These are phyloP conservation scores for Clohesyomyces aquaticus DNA, from an alignment of 495 filamentous ascomycete genomes.

Conservation along the genomic window DNA sequence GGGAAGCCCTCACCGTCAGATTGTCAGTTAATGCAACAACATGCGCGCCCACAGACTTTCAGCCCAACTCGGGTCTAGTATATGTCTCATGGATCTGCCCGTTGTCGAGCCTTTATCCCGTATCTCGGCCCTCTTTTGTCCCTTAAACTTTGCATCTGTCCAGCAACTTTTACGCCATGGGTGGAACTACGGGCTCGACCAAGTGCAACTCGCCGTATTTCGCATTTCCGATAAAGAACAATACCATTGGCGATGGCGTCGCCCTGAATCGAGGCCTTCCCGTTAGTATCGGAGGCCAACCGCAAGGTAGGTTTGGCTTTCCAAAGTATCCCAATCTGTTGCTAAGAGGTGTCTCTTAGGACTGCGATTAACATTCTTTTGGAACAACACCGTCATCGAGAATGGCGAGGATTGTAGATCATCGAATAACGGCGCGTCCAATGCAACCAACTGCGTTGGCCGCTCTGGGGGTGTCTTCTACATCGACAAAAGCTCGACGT, in stretches of 20 bases:
- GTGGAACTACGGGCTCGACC: not conserved
- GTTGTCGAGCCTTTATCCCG: too few species aligned
- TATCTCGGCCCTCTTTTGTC: too few species aligned
- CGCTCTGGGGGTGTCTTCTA: conserved; percentile 2
- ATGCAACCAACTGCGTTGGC: not conserved
- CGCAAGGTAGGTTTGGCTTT: not conserved
- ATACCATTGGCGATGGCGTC: conserved; percentile 2
- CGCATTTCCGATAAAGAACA: not conserved
- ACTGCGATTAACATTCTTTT: conserved; percentile 4
- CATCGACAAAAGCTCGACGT: not conserved
- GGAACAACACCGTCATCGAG: conserved; percentile 5
- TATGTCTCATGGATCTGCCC: too few species aligned
- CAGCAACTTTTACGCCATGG: too few species aligned
- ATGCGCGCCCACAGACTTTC: too few species aligned
- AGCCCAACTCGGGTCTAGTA: too few species aligned
- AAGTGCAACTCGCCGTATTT: conserved; percentile 2
- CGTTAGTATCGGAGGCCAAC: conserved; percentile 6
- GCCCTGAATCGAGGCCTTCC: conserved; percentile 5
- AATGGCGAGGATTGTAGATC: conserved; percentile 5
- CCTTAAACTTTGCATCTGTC: too few species aligned
- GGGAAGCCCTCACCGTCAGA: too few species aligned
- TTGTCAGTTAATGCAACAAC: too few species aligned
- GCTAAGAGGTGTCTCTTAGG: not conserved
- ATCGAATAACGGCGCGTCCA: not conserved
- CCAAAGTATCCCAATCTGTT: not conserved